Conservation (phyloP, 2,329 filamentous ascomycete genomes). For the Rhynchosporium graminicola region DNA sequence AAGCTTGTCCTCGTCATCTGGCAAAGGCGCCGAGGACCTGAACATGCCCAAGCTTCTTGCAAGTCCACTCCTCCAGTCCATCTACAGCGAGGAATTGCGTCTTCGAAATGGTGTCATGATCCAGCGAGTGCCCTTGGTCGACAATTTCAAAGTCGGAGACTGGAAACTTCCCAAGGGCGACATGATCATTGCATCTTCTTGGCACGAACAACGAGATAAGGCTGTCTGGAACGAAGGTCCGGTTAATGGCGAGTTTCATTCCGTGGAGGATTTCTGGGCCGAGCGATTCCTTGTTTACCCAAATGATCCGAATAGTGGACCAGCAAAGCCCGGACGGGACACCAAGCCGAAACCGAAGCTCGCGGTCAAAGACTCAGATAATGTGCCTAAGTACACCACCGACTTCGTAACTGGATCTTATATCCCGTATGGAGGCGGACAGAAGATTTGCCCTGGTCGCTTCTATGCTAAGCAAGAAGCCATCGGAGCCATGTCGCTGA, state of each 20-base stretch:
- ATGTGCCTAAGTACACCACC: conserved; percentile 32
- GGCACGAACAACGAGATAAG: conserved; percentile 36
- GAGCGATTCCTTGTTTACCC: no score
- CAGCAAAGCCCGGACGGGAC: conserved; percentile 27
- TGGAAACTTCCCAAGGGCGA: conserved; percentile 38
- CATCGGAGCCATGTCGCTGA: conserved; percentile 38
- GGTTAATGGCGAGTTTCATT: no score
- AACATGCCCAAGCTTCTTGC: conserved; percentile 28
- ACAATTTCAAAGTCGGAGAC: conserved; percentile 35
- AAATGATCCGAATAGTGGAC: conserved; percentile 37
- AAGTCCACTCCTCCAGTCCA: conserved; percentile 40
- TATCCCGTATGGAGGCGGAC: conserved; percentile 43
- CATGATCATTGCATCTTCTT: conserved; percentile 34
- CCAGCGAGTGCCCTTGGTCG: conserved; percentile 24
- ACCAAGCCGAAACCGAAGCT: conserved; percentile 16
- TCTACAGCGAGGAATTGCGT: conserved; percentile 43
- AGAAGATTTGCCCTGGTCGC: conserved; percentile 42
- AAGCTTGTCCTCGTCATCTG: conserved; percentile 2
- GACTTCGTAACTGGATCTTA: conserved; percentile 40
- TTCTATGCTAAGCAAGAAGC: conserved; percentile 44
- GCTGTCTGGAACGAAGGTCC: conserved; percentile 40
- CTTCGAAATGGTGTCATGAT: conserved; percentile 31
- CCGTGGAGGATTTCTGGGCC: no score
- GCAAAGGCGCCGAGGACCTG: conserved; percentile 10
- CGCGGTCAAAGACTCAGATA: conserved; percentile 1